phyloP scores from a whole-genome alignment of 768 basidiomycete genomes.

The Pulveroboletus sp. region DNA sequence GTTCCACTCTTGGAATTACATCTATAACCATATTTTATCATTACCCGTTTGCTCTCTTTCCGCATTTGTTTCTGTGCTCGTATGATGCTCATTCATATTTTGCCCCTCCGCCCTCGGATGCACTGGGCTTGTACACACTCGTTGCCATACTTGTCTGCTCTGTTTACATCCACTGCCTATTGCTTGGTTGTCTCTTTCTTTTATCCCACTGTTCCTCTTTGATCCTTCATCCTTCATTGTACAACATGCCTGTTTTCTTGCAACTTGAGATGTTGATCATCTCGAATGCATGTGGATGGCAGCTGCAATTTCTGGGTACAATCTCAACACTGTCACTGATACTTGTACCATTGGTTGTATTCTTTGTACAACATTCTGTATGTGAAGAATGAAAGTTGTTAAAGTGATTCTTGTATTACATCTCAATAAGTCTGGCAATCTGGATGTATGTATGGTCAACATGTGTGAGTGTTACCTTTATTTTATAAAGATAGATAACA shows the following conservation, averaged over 20 bases:
- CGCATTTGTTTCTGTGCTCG: neutral
- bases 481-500: too few species aligned
- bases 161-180: conserved; percentile 1
- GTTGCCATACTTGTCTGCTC: neutral
- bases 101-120: neutral
- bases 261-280: conserved; percentile 13
- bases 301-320: conserved; percentile 20
- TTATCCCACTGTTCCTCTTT: neutral
- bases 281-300: neutral
- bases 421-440: too few species aligned
- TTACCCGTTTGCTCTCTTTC: conserved; percentile 6
- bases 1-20: neutral
- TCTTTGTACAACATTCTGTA: conserved; percentile 21
- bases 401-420: neutral
- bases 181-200: neutral
- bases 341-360: conserved; percentile 23
- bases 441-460: too few species aligned
- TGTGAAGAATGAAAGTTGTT: conserved; percentile 12
- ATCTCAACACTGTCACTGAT: conserved; percentile 6
- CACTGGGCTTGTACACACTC: conserved; percentile 8
- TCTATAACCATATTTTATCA: neutral
- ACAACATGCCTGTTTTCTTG: conserved; percentile 1
- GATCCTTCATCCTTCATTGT: conserved; percentile 16
- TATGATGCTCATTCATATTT: conserved; percentile 5
- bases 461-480: neutral